A percentile compares a stretch with the other conserved stretches of the same genome.
phyloP scores from a whole-genome alignment of 2,329 filamentous ascomycete genomes.

The Alternaria arborescens region DNA sequence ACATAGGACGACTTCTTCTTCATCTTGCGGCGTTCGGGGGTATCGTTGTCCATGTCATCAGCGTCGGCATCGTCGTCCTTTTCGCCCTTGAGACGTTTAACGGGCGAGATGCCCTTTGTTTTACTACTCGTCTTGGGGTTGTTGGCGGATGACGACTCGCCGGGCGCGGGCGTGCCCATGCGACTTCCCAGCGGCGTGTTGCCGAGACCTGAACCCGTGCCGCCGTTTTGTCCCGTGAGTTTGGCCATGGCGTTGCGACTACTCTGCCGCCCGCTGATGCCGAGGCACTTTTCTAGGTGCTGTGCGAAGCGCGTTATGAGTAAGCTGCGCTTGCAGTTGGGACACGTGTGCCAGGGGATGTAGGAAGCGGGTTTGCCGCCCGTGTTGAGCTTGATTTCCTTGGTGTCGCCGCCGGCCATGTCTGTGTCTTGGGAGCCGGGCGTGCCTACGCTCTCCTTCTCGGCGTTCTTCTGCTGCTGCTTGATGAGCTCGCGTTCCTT shows the following conservation, averaged over 20 bases:
- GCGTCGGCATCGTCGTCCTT: slow-evolving; percentile 34
- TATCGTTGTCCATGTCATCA: slow-evolving; percentile 55
- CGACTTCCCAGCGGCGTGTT: slow-evolving; percentile 56
- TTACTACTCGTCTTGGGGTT: slow-evolving; percentile 41
- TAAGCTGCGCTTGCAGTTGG: slow-evolving; percentile 68
- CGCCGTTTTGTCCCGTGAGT: slow-evolving; percentile 49
- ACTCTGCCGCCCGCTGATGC: slow-evolving; percentile 63
- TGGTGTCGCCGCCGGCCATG: slow-evolving; percentile 45
- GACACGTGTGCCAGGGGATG: slow-evolving; percentile 65
- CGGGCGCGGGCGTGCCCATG: slow-evolving; percentile 53
- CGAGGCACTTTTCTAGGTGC: slow-evolving; percentile 69
- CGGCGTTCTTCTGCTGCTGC: slow-evolving; percentile 52
- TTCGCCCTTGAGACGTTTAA: slow-evolving; percentile 34
- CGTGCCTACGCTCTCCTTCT: slow-evolving; percentile 56
- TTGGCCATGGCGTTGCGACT: slow-evolving; percentile 61
- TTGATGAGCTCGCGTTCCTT: slow-evolving; percentile 71
- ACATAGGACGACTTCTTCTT: slow-evolving; percentile 57
- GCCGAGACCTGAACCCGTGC: slow-evolving; percentile 49
- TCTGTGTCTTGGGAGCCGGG: slow-evolving; percentile 57
- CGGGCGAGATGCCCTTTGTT: slow-evolving; percentile 25
- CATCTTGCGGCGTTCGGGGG: slow-evolving; percentile 56
- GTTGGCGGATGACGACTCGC: slow-evolving; percentile 8
- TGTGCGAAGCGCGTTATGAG: slow-evolving; percentile 68
- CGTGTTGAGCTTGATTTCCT: slow-evolving; percentile 59
- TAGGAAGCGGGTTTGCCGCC: slow-evolving; percentile 57